Base-by-base conservation (phyloP, 1,139 yeast genomes). In the Lodderomyces elongisporus region DNA sequence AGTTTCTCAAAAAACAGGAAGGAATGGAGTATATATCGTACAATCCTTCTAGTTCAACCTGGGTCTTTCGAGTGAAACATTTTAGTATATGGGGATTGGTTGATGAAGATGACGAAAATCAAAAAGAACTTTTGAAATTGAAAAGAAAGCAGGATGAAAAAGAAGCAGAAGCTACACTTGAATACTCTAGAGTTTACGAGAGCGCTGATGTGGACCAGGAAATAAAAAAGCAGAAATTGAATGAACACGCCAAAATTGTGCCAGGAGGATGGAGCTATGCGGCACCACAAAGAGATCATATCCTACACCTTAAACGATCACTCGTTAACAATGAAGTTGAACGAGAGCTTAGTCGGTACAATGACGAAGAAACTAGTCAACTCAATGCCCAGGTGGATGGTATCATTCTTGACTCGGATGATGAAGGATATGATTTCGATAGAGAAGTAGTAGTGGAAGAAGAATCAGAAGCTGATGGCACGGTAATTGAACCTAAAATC, bases 1-100 rank as follows among this genome's bases (percentile, higher is more conserved):
- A 66, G 31, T 65, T 62, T 37, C 61, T 81, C 36, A 60, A 72
- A 42, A 69, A 64, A 32, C 60, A 57, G 38, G 45, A 47, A 3
- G 95, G 91, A 3, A 85, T 83, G 76, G 81, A 81, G 41, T 85
- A 82, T 52, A 65, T 88, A 7, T 79, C 89, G 3, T 88, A 81
- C 51, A 89, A 83, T 48, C 89, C 88, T 1, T 67, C 77, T 15
- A 74, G 77, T n/a, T 85, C 85, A 16, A 58, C 73, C 5, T 88
- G 91, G 88, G 78, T 83, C 0, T 88, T 87, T 56, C 75, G 69
- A 46, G 97, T 91, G 1, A 79, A 83, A 43, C 98, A 91, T 61
- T 91, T 91, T 50, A 87, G 96, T 60, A 74, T 83, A 5, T 91
- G 96, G 96, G 97, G 97, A 3, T 60, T 91, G 30, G 70, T 81